Evolutionary conservation across 2,329 filamentous ascomycete species (phyloP), one percentile per base, ranked within the genome.

Genomic region (Westerdykella ornata): DNA sequence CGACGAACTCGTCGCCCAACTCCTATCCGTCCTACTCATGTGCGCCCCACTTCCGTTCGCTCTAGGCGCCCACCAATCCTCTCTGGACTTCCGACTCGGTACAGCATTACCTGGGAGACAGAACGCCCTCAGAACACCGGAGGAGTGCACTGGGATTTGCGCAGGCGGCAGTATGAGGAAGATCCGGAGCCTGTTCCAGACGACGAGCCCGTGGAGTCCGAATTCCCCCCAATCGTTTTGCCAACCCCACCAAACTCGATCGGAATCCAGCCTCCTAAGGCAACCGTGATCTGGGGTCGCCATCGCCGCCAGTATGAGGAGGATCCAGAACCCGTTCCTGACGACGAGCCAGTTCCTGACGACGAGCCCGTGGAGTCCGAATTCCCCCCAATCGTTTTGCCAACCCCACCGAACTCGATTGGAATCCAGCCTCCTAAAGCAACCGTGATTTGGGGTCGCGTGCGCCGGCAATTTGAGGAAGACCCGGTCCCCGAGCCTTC

Each of bases 361-460:
- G 50, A 51, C 33, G 39, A 41, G 7, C 50, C 48, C 8, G 52
- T 52, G 40, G 37, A 44, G 11, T 45, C 30, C 8, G 11, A 15
- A 6, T 36, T 46, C 13, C 40, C 41, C 2, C 37, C 35, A 11
- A 15, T 26, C 13, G 43, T 45, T 15, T 11, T 33, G 3, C 39
- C 44, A 5, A 42, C 41, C 6, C 51, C 43, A 1, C 29, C 39
- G 6, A 44, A 54, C 30, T 33, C 15, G 8, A 41, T 48, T 20
- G 37, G 28, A 7, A 20, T 47, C 8, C 36, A 39, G 14, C 45
- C 45, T 5, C 42, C 45, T n/a, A 35, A 16, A 16, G 28, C 37
- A 5, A 48, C 44, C 18, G 30, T 55, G 16, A 46, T 37, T 17
- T 55, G 52, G 52, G 49, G 45, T 13, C 49, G n/a, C n/a, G n/a